Evolutionary conservation across 1,139 yeast species (phyloP).

Genomic region (Wickerhamiella pararugosa): DNA sequence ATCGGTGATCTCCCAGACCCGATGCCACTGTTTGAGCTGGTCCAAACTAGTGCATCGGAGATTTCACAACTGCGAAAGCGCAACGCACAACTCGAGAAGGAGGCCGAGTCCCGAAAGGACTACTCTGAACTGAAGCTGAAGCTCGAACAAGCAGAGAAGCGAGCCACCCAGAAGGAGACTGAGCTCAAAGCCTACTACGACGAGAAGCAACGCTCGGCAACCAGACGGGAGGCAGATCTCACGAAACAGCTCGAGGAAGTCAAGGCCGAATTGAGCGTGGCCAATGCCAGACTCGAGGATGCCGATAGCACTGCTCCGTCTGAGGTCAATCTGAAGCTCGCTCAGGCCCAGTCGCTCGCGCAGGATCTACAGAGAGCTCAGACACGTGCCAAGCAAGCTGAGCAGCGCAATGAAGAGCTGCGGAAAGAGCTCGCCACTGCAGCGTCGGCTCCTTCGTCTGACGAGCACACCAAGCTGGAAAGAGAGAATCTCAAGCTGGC

Average conservation of each 20-base stretch:
- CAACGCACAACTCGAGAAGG: conserved; percentile 41
- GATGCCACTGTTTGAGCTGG: conserved; percentile 56
- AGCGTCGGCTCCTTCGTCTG: conserved; percentile 33
- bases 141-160: conserved; percentile 25
- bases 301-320: conserved; percentile 7
- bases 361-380: conserved; percentile 67
- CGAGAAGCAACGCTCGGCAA: conserved; percentile 29
- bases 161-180: conserved; percentile 25
- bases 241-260: conserved; percentile 22
- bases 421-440: conserved; percentile 46
- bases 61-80: conserved; percentile 38
- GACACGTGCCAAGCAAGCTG: conserved; percentile 52
- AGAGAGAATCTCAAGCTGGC: conserved; percentile 42
- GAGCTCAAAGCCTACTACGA: conserved; percentile 28
- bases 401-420: conserved; percentile 61
- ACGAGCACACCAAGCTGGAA: conserved; percentile 33
- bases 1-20: conserved; percentile 93
- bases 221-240: conserved; percentile 28
- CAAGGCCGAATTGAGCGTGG: conserved; percentile 12
- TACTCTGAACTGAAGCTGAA: conserved; percentile 60
- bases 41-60: conserved; percentile 52
- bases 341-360: conserved; percentile 49
- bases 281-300: conserved; percentile 19
- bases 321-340: conserved; percentile 18
- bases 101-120: conserved; percentile 54